These are phyloP conservation scores for Patellifolia procumbens DNA, from an alignment of 179 eudicot genomes.

Conservation along the genomic window DNA sequence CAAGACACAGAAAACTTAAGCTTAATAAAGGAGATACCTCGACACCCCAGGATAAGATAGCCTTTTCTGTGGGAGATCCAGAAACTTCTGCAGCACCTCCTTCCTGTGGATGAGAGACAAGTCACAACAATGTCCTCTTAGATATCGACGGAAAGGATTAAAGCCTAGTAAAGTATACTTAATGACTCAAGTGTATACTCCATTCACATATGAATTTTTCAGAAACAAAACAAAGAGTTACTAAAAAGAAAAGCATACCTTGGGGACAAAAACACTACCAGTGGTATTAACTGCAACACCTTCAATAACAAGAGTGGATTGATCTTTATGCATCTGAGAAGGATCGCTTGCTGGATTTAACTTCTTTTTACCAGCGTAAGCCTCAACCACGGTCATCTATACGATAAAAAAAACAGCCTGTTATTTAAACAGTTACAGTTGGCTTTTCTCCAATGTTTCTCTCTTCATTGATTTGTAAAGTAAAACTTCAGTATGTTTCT, in stretches of 20 bases:
- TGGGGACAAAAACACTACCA: conserved; percentile 74
- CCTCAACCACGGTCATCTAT: conserved; percentile 95
- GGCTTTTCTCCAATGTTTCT: not conserved
- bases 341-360: conserved; percentile 56
- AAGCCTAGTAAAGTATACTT: not conserved
- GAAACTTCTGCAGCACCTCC: conserved; percentile 64
- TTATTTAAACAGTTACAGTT: conserved; percentile 2
- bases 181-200: not conserved
- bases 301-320: conserved; percentile 62
- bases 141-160: not conserved
- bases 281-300: conserved; percentile 82
- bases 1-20: not conserved
- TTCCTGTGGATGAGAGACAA: conserved; percentile 38
- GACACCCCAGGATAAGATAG: conserved; percentile 82
- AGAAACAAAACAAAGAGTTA: not conserved
- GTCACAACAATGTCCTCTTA: not conserved
- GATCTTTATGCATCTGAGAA: conserved; percentile 40
- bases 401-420: too few species aligned
- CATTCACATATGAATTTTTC: not conserved
- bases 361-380: conserved; percentile 64
- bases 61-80: conserved; percentile 94
- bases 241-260: conserved; percentile 48
- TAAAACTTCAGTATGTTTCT: not conserved
- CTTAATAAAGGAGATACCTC: conserved; percentile 46
- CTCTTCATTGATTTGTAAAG: not conserved